Percentiles rank a stretch among this genome's conserved stretches.
Evolutionary conservation across 352 stramenopile species (phyloP).

Genomic region (Globisporangium abappressorium): DNA sequence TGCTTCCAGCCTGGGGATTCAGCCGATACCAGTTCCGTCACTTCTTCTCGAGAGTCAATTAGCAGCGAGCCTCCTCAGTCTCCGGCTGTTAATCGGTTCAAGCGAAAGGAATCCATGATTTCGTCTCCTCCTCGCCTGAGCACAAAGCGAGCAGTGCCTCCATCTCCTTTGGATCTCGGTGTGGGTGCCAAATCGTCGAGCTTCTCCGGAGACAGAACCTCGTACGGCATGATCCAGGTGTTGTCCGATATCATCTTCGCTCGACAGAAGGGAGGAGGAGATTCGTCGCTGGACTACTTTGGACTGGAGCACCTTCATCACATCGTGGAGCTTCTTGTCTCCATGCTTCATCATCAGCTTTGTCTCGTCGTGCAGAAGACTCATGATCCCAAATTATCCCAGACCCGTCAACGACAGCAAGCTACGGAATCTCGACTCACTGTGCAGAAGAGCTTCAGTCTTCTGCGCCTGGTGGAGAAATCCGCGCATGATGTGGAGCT

Average conservation of each 20-base stretch:
- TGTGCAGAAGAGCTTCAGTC: slow-evolving; percentile 25
- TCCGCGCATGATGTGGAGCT: slow-evolving; percentile 23
- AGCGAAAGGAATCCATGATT: slow-evolving; percentile 75
- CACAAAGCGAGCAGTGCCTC: slow-evolving; percentile 17
- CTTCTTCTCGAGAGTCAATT: not conserved
- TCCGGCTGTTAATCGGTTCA: slow-evolving; percentile 22
- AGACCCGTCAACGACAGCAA: slow-evolving; percentile 38
- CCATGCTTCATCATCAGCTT: slow-evolving; percentile 74
- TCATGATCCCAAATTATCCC: slow-evolving; percentile 52
- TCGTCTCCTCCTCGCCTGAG: slow-evolving; percentile 39
- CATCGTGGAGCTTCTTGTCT: slow-evolving; percentile 58
- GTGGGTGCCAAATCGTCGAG: slow-evolving; percentile 28
- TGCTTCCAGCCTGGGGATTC: slow-evolving; percentile 36
- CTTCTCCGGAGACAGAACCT: slow-evolving; percentile 66
- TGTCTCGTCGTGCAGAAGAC: slow-evolving; percentile 60
- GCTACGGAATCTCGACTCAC: slow-evolving; percentile 23
- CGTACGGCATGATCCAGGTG: slow-evolving; percentile 65
- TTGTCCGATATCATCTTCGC: slow-evolving; percentile 47
- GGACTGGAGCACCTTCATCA: slow-evolving; percentile 44
- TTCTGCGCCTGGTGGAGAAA: slow-evolving; percentile 30
- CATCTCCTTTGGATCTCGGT: slow-evolving; percentile 15
- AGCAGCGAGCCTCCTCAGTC: slow-evolving; percentile 6
- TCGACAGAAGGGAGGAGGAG: slow-evolving; percentile 30
- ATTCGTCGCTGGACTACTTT: slow-evolving; percentile 47
- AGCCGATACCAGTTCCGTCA: not conserved